Percentiles rank a stretch among this genome's conserved stretches.
Evolutionary conservation across 805 yeast species (phyloP).

Genomic region (Suhomyces sp.): DNA sequence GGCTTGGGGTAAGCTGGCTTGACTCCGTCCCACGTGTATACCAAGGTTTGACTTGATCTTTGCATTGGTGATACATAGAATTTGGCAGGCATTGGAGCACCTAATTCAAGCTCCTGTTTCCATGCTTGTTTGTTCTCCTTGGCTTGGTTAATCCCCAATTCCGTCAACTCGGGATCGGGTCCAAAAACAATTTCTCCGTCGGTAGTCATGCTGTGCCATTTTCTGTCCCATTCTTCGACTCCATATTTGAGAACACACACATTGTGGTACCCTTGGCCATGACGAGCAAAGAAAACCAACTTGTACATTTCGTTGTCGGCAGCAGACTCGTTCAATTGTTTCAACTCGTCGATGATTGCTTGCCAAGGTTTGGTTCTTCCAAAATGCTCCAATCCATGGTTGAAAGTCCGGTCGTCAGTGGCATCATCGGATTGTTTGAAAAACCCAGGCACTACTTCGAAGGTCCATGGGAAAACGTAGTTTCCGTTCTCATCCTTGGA

Average conservation of each 20-base stretch:
- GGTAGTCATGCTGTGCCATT: slow-evolving; percentile 52
- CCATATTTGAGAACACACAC: slow-evolving; percentile 56
- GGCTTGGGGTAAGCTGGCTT: slow-evolving; percentile 22
- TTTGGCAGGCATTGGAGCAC: slow-evolving; percentile 55
- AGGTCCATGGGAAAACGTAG: slow-evolving; percentile 42
- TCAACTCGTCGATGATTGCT: slow-evolving; percentile 30
- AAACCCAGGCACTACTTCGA: slow-evolving; percentile 50
- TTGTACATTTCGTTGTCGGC: slow-evolving; percentile 43
- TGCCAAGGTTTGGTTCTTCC: slow-evolving; percentile 47
- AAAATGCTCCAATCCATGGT: slow-evolving; percentile 41
- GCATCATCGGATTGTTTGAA: slow-evolving; percentile 45
- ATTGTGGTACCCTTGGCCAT: slow-evolving; percentile 72
- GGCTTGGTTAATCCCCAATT: slow-evolving; percentile 57
- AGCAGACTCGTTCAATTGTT: slow-evolving; percentile 35
- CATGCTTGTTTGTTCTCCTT: slow-evolving; percentile 45
- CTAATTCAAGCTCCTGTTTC: slow-evolving; percentile 41
- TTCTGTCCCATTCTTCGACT: slow-evolving; percentile 51
- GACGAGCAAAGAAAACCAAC: slow-evolving; percentile 57
- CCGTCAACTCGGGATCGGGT: slow-evolving; percentile 62
- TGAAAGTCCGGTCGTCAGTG: slow-evolving; percentile 49
- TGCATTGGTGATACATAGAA: slow-evolving; percentile 65
- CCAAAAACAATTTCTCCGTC: slow-evolving; percentile 58
- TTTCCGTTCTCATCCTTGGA: slow-evolving; percentile 24
- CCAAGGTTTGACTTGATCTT: slow-evolving; percentile 58
- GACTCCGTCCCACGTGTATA: slow-evolving; percentile 49